Percentiles rank a stretch among this genome's conserved stretches.
These are phyloP conservation scores for Fusarium miscanthi DNA, from an alignment of 2,329 filamentous ascomycete species.

Conservation along the genomic window DNA sequence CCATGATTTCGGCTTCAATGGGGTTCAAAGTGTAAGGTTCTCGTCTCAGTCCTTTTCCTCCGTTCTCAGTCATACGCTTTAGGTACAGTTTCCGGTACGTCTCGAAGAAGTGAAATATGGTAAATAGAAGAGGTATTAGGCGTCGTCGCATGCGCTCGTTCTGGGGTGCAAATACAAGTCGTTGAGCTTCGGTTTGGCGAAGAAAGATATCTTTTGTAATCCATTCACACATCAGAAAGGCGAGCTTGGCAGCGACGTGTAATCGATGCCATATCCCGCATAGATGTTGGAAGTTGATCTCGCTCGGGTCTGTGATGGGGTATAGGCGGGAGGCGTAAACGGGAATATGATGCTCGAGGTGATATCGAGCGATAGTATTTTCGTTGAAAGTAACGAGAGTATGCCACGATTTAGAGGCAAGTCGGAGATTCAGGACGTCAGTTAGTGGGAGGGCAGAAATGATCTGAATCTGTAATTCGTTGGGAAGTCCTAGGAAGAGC, in stretches of 20 bases:
- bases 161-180: slow-evolving; percentile 68
- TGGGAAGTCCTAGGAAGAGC: slow-evolving; percentile 68
- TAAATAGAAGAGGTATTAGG: slow-evolving; percentile 72
- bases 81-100: slow-evolving; percentile 70
- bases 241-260: slow-evolving; percentile 72
- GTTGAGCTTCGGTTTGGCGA: slow-evolving; percentile 65
- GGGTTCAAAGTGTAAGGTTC: slow-evolving; percentile 71
- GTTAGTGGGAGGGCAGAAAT: slow-evolving; percentile 69
- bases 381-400: slow-evolving; percentile 70
- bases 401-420: slow-evolving; percentile 69
- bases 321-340: slow-evolving; percentile 70
- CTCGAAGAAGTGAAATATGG: slow-evolving; percentile 75
- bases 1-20: slow-evolving; percentile 71
- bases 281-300: slow-evolving; percentile 68
- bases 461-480: slow-evolving; percentile 72
- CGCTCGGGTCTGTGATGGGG: slow-evolving; percentile 59
- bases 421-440: slow-evolving; percentile 68
- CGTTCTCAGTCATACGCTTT: slow-evolving; percentile 64
- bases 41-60: slow-evolving; percentile 61
- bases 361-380: slow-evolving; percentile 69
- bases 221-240: slow-evolving; percentile 71
- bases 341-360: slow-evolving; percentile 69
- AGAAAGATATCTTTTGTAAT: slow-evolving; percentile 74
- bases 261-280: slow-evolving; percentile 74
- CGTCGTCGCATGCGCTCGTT: slow-evolving; percentile 72